These are phyloP conservation scores for Hyaloraphidium curvatum DNA, from an alignment of 192 early-diverging fungal species.

Conservation along the genomic window DNA sequence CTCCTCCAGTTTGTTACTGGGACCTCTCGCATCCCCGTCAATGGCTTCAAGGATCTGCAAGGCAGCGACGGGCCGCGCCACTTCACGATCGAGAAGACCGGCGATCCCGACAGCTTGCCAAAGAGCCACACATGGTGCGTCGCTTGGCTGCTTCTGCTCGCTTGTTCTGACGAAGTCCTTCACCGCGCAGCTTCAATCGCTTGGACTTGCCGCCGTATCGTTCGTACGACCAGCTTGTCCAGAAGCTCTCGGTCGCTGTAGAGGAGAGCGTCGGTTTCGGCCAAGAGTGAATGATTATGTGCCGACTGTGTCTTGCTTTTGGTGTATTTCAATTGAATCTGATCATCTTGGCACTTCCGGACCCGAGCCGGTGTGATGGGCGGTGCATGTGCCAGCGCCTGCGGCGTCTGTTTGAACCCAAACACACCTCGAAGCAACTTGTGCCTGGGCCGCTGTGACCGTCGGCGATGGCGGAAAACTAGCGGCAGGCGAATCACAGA, in stretches of 20 bases:
- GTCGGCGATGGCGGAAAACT: too few species aligned
- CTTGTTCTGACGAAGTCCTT: neutral
- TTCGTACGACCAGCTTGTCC: conserved; percentile 46
- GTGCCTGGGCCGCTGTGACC: too few species aligned
- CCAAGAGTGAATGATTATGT: conserved; percentile 59
- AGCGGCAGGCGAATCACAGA: too few species aligned
- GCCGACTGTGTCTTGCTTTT: too few species aligned
- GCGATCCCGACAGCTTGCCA: conserved; percentile 64
- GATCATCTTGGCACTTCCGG: too few species aligned
- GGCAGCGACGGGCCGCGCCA: conserved; percentile 86
- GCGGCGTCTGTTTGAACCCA: too few species aligned
- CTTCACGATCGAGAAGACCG: conserved; percentile 90
- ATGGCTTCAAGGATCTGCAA: conserved; percentile 96
- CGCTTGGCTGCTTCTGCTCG: neutral
- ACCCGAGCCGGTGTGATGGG: too few species aligned
- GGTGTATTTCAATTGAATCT: too few species aligned
- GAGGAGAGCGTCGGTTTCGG: conserved; percentile 93
- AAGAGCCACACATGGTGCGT: conserved; percentile 81
- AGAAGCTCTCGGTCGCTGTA: conserved; percentile 76
- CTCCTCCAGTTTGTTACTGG: conserved; percentile 95
- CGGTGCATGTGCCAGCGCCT: too few species aligned
- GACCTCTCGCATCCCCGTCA: conserved; percentile 93
- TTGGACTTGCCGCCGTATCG: conserved; percentile 89
- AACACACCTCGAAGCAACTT: too few species aligned
- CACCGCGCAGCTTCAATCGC: conserved; percentile 63